These are phyloP conservation scores for Papiliotrema fonsecae DNA, from an alignment of 1,284 basidiomycete genomes.

Conservation along the genomic window DNA sequence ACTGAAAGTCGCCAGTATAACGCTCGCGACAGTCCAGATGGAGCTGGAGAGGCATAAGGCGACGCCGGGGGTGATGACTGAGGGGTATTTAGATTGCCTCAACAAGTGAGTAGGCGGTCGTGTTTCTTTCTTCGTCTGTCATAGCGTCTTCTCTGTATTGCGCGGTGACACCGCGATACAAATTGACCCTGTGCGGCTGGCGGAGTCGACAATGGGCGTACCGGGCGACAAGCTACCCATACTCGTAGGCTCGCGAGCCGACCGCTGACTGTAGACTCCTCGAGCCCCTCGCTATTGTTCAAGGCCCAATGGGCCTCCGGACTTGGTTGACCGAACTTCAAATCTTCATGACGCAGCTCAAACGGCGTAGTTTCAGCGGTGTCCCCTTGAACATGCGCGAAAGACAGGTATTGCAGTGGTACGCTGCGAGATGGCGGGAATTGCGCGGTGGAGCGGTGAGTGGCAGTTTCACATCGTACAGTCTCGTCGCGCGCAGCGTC, in stretches of 20 bases:
- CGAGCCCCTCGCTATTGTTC: conserved; percentile 30
- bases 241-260: too few relatives aligned
- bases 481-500: too few relatives aligned
- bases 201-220: too few relatives aligned
- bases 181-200: too few relatives aligned
- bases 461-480: background rate
- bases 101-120: conserved; percentile 40
- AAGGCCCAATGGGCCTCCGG: conserved; percentile 29
- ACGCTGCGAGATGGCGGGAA: conserved; percentile 33
- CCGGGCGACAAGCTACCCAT: too few relatives aligned
- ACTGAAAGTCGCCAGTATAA: conserved; percentile 30
- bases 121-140: too few relatives aligned
- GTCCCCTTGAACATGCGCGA: conserved; percentile 28
- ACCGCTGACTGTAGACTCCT: conserved; percentile 23
- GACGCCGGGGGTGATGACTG: conserved; percentile 21
- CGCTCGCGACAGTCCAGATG: conserved; percentile 23
- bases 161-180: too few relatives aligned
- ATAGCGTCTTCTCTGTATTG: too few relatives aligned
- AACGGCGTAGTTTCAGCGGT: conserved; percentile 31
- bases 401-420: conserved; percentile 33
- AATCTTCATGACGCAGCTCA: conserved; percentile 26
- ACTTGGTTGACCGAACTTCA: conserved; percentile 36
- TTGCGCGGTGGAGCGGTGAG: conserved; percentile 34
- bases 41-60: conserved; percentile 30
- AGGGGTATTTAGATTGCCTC: conserved; percentile 30